Base-by-base conservation (phyloP, 495 filamentous ascomycete genomes). In the Oidiodendron maius region DNA sequence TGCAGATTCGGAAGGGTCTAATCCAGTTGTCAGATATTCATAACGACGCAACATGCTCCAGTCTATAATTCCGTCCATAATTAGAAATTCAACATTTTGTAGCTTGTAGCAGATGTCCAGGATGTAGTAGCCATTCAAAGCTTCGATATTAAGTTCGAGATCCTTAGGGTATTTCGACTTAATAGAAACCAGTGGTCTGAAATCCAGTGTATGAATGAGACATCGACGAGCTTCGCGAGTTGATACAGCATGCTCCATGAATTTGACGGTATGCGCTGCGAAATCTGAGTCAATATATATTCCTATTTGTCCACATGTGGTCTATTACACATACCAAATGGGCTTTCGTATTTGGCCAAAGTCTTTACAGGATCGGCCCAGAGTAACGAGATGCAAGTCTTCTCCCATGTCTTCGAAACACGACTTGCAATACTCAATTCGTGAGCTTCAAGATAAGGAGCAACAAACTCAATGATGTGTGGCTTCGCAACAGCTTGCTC, bases 281-380 rank as follows among this genome's bases (percentile, higher is more conserved):
- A n/a, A n/a, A n/a, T n/a, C n/a, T n/a, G n/a, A n/a, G n/a, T n/a
- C n/a, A n/a, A n/a, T n/a, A n/a, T n/a, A n/a, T n/a, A n/a, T n/a
- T n/a, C n/a, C n/a, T n/a, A n/a, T n/a, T n/a, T n/a, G n/a, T n/a
- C n/a, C n/a, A n/a, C n/a, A n/a, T n/a, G n/a, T n/a, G n/a, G n/a
- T n/a, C n/a, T n/a, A n/a, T n/a, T n/a, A n/a, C n/a, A n/a, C n/a
- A 13, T 46, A 53, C 50, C 22, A 32, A 46, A 53, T n/a, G 55
- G 55, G 5, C 24, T 36, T 0, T 21, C 20, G 0, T 18, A 38
- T 3, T 18, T 21, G 4, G 40, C 40, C 0, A 49, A 35, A 15
- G 48, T 25, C 16, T 40, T 48, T 10, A 53, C 24, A 4, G 56
- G 56, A 26, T 59, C 49, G 16, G 6, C 18, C 56, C 56, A 59